phyloP scores from a whole-genome alignment of 2,329 filamentous ascomycete species.

The Sarocladium strictum region DNA sequence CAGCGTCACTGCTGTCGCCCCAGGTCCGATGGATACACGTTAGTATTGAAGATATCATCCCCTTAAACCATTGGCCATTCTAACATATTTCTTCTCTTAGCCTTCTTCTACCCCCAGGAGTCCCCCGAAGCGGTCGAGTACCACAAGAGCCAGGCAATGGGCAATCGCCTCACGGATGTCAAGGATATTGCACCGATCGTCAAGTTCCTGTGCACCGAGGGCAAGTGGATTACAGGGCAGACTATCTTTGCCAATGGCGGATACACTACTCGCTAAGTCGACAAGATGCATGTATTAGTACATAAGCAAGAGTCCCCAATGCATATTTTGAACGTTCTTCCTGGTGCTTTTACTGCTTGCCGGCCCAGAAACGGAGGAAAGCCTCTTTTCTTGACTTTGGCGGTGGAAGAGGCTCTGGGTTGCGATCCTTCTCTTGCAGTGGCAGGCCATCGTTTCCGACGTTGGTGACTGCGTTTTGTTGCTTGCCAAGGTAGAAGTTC shows the following conservation, averaged over 20 bases:
- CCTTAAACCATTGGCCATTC: neutral
- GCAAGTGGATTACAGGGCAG: conserved; percentile 39
- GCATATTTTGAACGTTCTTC: neutral
- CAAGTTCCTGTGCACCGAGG: conserved; percentile 36
- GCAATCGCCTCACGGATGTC: conserved; percentile 32
- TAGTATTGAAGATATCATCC: conserved; percentile 14
- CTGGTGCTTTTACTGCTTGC: conserved; percentile 4
- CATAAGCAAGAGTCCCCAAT: no score
- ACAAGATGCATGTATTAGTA: no score
- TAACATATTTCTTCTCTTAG: conserved; percentile 16
- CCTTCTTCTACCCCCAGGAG: conserved; percentile 40
- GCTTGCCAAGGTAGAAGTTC: conserved; percentile 27
- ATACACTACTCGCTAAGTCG: conserved; percentile 36
- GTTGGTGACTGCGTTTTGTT: conserved; percentile 23
- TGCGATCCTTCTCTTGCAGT: conserved; percentile 16
- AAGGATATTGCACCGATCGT: conserved; percentile 40
- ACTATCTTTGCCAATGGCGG: conserved; percentile 43
- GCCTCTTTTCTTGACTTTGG: conserved; percentile 18
- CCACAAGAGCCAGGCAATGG: conserved; percentile 37
- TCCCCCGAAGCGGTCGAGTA: conserved; percentile 34
- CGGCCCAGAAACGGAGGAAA: conserved; percentile 23
- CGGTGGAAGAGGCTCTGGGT: conserved; percentile 14
- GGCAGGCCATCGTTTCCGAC: conserved; percentile 13
- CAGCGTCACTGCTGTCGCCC: conserved; percentile 29
- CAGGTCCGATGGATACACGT: conserved; percentile 35